These are phyloP conservation scores for Apiospora phragmitis DNA, from an alignment of 2,329 filamentous ascomycete genomes.

Conservation along the genomic window DNA sequence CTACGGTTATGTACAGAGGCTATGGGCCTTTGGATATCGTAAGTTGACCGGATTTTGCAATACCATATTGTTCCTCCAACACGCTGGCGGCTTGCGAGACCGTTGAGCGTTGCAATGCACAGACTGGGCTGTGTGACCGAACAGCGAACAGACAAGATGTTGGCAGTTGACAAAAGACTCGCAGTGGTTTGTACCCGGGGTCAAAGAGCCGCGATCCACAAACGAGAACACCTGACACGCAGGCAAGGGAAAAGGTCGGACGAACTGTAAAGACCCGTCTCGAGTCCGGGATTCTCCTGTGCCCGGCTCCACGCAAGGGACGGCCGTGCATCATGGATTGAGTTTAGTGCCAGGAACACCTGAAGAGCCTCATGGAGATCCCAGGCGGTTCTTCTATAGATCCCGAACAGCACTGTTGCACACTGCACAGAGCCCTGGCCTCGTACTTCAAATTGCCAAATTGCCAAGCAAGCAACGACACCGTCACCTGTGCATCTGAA, in stretches of 20 bases:
- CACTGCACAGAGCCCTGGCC: neutral
- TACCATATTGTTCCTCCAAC: neutral
- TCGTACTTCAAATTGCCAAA: constrained; percentile 1
- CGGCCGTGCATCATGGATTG: neutral
- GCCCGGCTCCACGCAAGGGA: neutral
- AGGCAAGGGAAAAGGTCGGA: neutral
- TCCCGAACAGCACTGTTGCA: neutral
- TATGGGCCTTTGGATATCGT: neutral
- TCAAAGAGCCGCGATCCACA: neutral
- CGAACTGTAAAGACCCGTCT: neutral
- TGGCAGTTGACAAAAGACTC: neutral
- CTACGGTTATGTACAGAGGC: neutral
- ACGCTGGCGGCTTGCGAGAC: neutral
- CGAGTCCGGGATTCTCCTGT: neutral
- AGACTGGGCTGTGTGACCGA: neutral
- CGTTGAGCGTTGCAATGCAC: constrained; percentile 4
- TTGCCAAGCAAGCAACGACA: neutral
- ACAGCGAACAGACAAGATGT: neutral
- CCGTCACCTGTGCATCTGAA: neutral
- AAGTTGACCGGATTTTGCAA: neutral
- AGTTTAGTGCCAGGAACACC: neutral
- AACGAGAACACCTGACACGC: neutral
- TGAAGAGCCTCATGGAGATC: neutral
- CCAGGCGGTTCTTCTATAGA: neutral
- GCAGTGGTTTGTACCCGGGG: neutral